A percentile compares a stretch with the other conserved stretches of the same genome.
These are phyloP conservation scores for Takashimella tepidaria DNA, from an alignment of 1,284 basidiomycete species.

Conservation along the genomic window DNA sequence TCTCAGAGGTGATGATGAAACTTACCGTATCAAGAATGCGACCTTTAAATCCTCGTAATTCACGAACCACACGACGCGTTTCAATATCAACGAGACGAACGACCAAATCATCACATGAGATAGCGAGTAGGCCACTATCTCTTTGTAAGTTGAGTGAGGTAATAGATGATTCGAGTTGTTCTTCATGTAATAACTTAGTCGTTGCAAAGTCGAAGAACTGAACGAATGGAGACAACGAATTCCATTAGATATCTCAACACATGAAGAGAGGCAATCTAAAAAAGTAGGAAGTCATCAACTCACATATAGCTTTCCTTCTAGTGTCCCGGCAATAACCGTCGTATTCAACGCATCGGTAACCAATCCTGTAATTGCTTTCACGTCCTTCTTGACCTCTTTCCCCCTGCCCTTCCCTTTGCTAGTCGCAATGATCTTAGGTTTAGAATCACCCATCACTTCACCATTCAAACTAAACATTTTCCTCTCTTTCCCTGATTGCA, in stretches of 20 bases:
- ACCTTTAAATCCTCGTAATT: slow-evolving; percentile 72
- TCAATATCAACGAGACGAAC: slow-evolving; percentile 88
- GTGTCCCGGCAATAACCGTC: slow-evolving; percentile 71
- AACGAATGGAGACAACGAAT: too few relatives aligned
- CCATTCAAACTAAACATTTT: slow-evolving; percentile 62
- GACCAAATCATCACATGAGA: slow-evolving; percentile 76
- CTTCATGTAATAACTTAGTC: slow-evolving; percentile 62
- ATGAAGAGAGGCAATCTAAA: too few relatives aligned
- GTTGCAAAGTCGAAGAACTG: slow-evolving; percentile 97
- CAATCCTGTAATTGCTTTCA: slow-evolving; percentile 70
- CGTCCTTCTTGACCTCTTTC: slow-evolving; percentile 51
- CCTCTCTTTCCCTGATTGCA: slow-evolving; percentile 88
- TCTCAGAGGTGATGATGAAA: slow-evolving; percentile 16
- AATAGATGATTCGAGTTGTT: slow-evolving; percentile 64
- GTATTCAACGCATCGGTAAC: slow-evolving; percentile 82
- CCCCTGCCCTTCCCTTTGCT: slow-evolving; percentile 35
- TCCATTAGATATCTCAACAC: too few relatives aligned
- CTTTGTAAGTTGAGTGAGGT: slow-evolving; percentile 72
- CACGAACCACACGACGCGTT: slow-evolving; percentile 78
- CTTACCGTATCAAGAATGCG: slow-evolving; percentile 76
- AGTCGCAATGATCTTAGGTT: slow-evolving; percentile 45
- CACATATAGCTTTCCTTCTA: slow-evolving; percentile 83
- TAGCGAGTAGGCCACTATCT: slow-evolving; percentile 79
- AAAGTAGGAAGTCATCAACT: slow-evolving; percentile 37
- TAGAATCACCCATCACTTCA: slow-evolving; percentile 56